Evolutionary conservation across 768 basidiomycete species (phyloP).

Genomic region (Tulasnella sp.): DNA sequence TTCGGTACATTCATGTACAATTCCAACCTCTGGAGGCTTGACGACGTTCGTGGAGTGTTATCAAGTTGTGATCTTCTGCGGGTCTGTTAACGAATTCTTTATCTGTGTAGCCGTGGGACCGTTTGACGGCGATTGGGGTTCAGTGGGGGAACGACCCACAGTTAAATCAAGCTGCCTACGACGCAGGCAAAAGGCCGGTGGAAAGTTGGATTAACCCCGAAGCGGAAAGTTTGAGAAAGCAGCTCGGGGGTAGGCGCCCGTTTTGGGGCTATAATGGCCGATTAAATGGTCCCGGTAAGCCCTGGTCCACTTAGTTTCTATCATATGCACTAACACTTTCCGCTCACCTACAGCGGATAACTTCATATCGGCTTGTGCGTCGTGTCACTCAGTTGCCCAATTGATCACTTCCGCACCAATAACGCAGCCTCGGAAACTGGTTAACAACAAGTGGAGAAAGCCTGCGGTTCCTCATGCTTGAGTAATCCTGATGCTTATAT

Average conservation of each 20-base stretch:
- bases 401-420: not conserved
- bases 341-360: not conserved
- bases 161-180: slow-evolving; percentile 1
- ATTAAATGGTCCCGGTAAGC: slow-evolving; percentile 1
- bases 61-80: not conserved
- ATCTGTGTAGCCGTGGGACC: not conserved
- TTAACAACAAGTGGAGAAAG: slow-evolving; percentile 1
- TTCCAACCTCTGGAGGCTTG: not conserved
- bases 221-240: slow-evolving; percentile 1
- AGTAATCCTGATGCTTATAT: not conserved
- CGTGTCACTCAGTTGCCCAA: slow-evolving; percentile 2
- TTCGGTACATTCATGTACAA: slow-evolving; percentile 8
- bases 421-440: not conserved
- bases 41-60: too few species aligned
- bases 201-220: slow-evolving; percentile 4
- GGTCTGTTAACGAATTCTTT: not conserved
- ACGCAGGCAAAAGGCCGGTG: not conserved
- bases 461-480: not conserved
- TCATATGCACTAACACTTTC: not conserved
- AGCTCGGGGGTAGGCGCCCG: not conserved
- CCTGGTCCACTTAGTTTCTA: not conserved
- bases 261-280: slow-evolving; percentile 8
- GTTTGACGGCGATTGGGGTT: not conserved
- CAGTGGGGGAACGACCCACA: slow-evolving; percentile 8
- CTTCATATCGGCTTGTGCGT: not conserved